Evolutionary conservation across 2,329 filamentous ascomycete species (phyloP), one percentile per base, ranked within the genome.

Genomic region (Pyricularia sp.): DNA sequence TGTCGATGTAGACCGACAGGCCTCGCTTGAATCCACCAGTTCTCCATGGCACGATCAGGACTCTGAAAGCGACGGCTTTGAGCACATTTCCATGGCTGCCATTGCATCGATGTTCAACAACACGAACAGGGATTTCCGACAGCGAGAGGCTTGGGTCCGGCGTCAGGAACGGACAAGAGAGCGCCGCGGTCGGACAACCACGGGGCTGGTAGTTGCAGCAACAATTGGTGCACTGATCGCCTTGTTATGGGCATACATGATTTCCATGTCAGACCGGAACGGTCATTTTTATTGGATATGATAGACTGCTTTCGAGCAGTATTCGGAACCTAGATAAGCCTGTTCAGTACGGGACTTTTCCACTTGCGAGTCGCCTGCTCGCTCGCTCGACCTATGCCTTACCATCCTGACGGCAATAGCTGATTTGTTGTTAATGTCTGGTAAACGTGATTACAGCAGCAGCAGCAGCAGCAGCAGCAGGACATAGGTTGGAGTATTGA

Each of bases 21-120:
- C 8, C 30, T 30, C 31, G n/a, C 26, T 13, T 31, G 12, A 30
- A 28, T 28, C 40, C 1, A 16, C 44, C 62, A 44, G 22, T 44
- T n/a, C 40, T 49, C 40, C 19, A 33, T 28, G 24, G 55, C 55
- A 59, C 24, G 13, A 55, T 13, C n/a, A 35, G 26, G 61, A 65
- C 60, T 65, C 64, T 24, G 64, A 65, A 53, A 65, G 44, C 9
- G 64, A 65, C 49, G 60, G 61, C 19, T 33, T 59, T n/a, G 64
- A 65, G 26, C 30, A 35, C 40, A 63, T 65, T 6, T 24, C 60
- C 7, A 63, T 62, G 61, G 31, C 33, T 1, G 60, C 60, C 10
- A 59, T 65, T 12, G 61, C 64, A n/a, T 62, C 60, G 1, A 63
- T 65, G 64, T 60, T 65, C 60, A 55, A 65, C 26, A 63, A 33